A percentile compares a stretch with the other conserved stretches of the same genome.
Evolutionary conservation across 306 rosid genomes (phyloP).

Genomic region (Fagus crenata): DNA sequence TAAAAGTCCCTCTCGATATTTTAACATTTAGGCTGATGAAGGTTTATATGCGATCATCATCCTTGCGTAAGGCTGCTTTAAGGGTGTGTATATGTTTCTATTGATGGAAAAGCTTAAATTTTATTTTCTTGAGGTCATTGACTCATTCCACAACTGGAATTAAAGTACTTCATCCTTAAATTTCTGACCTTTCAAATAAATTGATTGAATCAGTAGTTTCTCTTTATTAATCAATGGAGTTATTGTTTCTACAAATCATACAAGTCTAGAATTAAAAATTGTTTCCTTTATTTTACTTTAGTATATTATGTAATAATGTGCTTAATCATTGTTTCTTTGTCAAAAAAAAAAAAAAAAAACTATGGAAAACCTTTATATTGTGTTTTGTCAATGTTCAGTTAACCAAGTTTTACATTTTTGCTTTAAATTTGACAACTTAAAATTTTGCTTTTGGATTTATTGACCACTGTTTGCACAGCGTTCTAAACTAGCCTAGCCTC

Average conservation of each 20-base stretch:
- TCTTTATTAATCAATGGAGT: background rate
- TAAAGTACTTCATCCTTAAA: slow-evolving; percentile 20
- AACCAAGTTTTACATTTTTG: background rate
- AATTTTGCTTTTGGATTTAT: background rate
- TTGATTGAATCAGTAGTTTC: background rate
- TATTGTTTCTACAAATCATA: background rate
- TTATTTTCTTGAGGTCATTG: slow-evolving; percentile 10
- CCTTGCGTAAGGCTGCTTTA: slow-evolving; percentile 97
- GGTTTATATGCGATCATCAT: slow-evolving; percentile 79
- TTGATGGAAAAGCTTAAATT: slow-evolving; percentile 15
- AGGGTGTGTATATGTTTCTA: slow-evolving; percentile 60
- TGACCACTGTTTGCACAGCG: background rate
- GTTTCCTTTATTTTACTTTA: background rate
- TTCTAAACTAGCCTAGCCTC: background rate
- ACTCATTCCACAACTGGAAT: slow-evolving; percentile 1
- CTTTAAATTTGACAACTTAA: background rate
- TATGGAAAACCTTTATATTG: background rate
- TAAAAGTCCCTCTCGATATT: slow-evolving; percentile 82
- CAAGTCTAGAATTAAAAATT: background rate
- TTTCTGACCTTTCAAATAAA: background rate
- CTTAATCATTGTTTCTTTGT: slow-evolving; percentile 2
- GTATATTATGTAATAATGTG: background rate
- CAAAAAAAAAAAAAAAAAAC: background rate
- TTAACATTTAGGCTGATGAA: slow-evolving; percentile 84
- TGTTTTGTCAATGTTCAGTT: slow-evolving; percentile 11